Percentiles rank a stretch among this genome's conserved stretches.
Evolutionary conservation across 495 filamentous ascomycete genomes (phyloP).

Genomic region (Podospora bellae-mahoneyi): DNA sequence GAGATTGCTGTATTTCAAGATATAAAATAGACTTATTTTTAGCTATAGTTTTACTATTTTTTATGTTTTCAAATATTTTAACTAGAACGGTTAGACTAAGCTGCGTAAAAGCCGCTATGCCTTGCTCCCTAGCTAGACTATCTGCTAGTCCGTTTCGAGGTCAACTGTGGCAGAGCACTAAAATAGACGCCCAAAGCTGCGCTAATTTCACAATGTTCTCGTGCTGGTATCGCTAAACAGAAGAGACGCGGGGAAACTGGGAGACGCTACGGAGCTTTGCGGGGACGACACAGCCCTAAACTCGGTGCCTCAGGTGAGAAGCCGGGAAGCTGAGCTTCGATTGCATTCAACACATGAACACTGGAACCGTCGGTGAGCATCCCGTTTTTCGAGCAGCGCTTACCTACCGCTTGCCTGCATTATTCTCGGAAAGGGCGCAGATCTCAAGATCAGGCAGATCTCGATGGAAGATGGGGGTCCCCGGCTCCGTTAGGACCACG

Average conservation of each 20-base stretch:
- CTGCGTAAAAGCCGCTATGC: too few relatives aligned
- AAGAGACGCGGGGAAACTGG: background rate
- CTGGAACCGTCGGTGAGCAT: slow-evolving; percentile 3
- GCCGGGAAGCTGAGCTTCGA: background rate
- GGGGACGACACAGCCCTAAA: background rate
- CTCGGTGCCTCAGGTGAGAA: slow-evolving; percentile 1
- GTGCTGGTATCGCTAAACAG: background rate
- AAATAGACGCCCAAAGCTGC: slow-evolving; percentile 3
- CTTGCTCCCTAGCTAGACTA: background rate
- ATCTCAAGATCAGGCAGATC: background rate
- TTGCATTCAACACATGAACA: slow-evolving; percentile 8
- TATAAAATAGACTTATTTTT: too few relatives aligned
- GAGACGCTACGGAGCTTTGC: slow-evolving; percentile 2
- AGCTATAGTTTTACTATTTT: too few relatives aligned
- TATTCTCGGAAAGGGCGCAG: background rate
- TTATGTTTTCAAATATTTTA: too few relatives aligned
- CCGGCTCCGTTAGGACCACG: background rate
- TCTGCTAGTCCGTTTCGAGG: background rate
- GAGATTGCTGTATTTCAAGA: too few relatives aligned
- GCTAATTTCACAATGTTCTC: background rate
- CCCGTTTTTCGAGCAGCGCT: background rate
- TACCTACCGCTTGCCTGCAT: background rate
- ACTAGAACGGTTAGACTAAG: too few relatives aligned
- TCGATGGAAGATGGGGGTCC: background rate
- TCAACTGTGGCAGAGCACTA: background rate